These are phyloP conservation scores for Sporothrix globosa DNA, from an alignment of 2,329 filamentous ascomycete species.

Conservation along the genomic window DNA sequence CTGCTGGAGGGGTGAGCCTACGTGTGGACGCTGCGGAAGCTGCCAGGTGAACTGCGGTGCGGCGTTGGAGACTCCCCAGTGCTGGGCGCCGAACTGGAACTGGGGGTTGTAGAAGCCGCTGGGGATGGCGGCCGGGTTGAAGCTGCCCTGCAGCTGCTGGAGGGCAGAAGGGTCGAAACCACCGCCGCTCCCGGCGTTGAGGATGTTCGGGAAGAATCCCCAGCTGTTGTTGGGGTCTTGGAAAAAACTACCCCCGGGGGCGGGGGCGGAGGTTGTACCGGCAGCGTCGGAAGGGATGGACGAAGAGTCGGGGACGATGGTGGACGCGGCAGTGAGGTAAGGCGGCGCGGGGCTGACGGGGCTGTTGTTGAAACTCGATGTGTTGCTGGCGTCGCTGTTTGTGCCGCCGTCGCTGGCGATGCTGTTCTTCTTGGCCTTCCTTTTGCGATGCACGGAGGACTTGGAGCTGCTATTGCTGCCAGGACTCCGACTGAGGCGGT, in stretches of 20 bases:
- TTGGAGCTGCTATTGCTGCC: conserved; percentile 14
- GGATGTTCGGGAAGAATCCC: conserved; percentile 54
- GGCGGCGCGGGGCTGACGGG: conserved; percentile 17
- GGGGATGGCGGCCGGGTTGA: conserved; percentile 41
- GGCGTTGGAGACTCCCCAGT: conserved; percentile 40
- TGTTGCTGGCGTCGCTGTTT: neutral
- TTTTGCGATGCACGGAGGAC: neutral
- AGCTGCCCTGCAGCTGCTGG: conserved; percentile 13
- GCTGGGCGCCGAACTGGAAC: conserved; percentile 37
- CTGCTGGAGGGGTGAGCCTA: conserved; percentile 36
- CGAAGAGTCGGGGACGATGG: conserved; percentile 33
- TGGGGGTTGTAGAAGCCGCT: conserved; percentile 38
- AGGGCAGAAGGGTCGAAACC: conserved; percentile 43
- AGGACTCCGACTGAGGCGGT: neutral
- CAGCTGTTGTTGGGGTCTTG: conserved; percentile 47
- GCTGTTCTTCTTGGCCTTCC: conserved; percentile 21
- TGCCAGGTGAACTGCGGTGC: conserved; percentile 41
- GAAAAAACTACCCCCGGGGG: conserved; percentile 30
- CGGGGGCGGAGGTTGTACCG: neutral
- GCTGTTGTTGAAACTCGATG: conserved; percentile 16
- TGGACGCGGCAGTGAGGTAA: conserved; percentile 39
- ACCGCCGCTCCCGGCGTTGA: conserved; percentile 39
- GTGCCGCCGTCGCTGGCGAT: neutral
- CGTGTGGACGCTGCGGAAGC: conserved; percentile 44
- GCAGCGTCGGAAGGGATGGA: neutral